phyloP scores from a whole-genome alignment of 805 yeast species.

The Yamadazyma kitorensis region DNA sequence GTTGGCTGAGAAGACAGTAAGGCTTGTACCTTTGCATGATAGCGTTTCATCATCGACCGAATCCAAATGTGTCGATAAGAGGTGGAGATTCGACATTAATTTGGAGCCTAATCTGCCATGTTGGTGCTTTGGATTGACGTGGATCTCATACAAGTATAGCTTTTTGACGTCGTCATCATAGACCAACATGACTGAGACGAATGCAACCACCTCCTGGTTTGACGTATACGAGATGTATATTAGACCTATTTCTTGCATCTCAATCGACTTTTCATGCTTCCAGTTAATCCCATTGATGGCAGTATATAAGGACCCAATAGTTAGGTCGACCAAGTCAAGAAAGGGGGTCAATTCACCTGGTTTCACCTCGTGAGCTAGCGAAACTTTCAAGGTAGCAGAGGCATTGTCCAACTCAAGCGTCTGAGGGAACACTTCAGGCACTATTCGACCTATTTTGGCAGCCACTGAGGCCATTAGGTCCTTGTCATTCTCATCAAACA shows the following conservation, averaged over 20 bases:
- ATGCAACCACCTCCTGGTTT: constrained; percentile 28
- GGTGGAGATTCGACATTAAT: constrained; percentile 37
- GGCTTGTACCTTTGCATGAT: constrained; percentile 25
- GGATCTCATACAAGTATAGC: constrained; percentile 58
- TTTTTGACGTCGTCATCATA: constrained; percentile 36
- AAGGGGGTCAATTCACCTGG: too few species aligned
- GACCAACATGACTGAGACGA: constrained; percentile 47
- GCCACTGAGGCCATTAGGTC: constrained; percentile 15
- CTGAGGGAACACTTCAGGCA: constrained; percentile 11
- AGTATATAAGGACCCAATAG: constrained; percentile 26
- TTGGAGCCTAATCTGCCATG: constrained; percentile 34
- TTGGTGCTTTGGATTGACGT: constrained; percentile 36
- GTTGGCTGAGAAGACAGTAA: constrained; percentile 54
- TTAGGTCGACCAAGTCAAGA: constrained; percentile 23
- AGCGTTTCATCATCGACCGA: not conserved
- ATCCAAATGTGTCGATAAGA: constrained; percentile 19
- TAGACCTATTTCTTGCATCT: constrained; percentile 48
- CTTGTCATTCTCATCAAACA: constrained; percentile 17
- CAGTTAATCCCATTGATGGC: constrained; percentile 35
- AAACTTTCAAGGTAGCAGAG: too few species aligned
- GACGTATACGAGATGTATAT: constrained; percentile 35
- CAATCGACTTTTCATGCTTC: constrained; percentile 41
- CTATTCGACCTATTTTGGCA: constrained; percentile 8
- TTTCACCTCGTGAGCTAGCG: too few species aligned
- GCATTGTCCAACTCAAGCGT: too few species aligned